Evolutionary conservation across 2,329 filamentous ascomycete genomes (phyloP).

Genomic region (Xylariaceae sp.): DNA sequence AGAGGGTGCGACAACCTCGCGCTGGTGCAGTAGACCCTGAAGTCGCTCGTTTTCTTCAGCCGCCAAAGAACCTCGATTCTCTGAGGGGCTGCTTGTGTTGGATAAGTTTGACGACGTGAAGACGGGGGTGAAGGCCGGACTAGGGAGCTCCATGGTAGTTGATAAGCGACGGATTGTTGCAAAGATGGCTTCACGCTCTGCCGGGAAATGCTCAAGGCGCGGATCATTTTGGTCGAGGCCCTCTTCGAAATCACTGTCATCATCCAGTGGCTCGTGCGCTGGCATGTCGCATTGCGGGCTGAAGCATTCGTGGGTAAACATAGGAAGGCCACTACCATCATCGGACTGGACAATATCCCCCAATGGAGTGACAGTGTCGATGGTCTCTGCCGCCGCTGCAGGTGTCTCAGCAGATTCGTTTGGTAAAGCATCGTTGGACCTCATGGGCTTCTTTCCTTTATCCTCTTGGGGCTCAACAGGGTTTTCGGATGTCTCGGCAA

Average conservation of each 20-base stretch:
- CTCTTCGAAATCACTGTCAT: neutral
- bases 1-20: conserved; percentile 5
- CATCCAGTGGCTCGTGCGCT: conserved; percentile 2
- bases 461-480: conserved; percentile 31
- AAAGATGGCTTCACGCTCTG: conserved; percentile 29
- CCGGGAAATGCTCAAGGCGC: conserved; percentile 28
- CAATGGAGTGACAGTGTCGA: conserved; percentile 37
- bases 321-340: conserved; percentile 14
- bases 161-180: conserved; percentile 30
- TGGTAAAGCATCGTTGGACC: conserved; percentile 36
- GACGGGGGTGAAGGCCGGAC: conserved; percentile 23
- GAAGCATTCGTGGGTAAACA: conserved; percentile 29
- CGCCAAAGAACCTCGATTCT: neutral
- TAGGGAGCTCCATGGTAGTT: conserved; percentile 24
- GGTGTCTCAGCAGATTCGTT: conserved; percentile 39
- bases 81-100: neutral
- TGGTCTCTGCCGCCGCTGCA: conserved; percentile 44
- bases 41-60: conserved; percentile 3
- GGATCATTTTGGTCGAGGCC: conserved; percentile 27
- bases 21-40: conserved; percentile 3
- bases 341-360: conserved; percentile 20
- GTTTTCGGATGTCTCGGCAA: conserved; percentile 30
- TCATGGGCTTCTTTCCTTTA: conserved; percentile 30
- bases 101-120: conserved; percentile 2
- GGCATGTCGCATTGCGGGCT: neutral